Base-by-base conservation (phyloP, 2,329 filamentous ascomycete genomes). In the Cercospora brassicicola region DNA sequence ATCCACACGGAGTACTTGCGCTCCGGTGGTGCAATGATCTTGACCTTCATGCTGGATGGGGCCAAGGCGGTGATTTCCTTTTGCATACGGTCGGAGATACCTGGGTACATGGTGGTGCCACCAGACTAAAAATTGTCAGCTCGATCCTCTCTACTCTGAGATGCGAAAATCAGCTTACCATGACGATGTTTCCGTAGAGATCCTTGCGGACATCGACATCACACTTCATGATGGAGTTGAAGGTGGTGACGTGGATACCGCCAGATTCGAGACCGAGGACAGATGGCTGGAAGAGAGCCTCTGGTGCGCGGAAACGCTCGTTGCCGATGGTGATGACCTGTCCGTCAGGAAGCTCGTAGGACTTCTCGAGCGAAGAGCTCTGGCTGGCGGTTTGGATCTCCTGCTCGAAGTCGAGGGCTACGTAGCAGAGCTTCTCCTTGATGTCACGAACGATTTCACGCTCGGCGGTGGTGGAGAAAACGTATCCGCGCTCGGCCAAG, bases 201-300 rank as follows among this genome's bases (percentile, higher is more conserved):
- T 98, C 95, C 91, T 98, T 98, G 88, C 95, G 92, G 85, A 99
- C 95, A 84, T 99, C 95, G 84, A 99, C 94, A 85, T 99, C 95
- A 85, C 95, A 98, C 92, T 99, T 99, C 93, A 98, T 98, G 91
- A 99, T 97, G 80, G 95, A 98, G 91, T 98, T 98, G 92, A 97
- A 98, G 79, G 95, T 98, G 82, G 94, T 98, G 82, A 97, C 94
- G 87, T 98, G 95, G 86, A 99, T 98, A 86, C 95, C 95, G 81
- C 94, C 94, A 84, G 90, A 93, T 87, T 99, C 95, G 80, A 97
- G 94, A 90, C 95, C 95, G 78, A 99, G 88, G 78, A 98, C 94
- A 76, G 91, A 95, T 81, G 95, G 95, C 89, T 97, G 93, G 94
- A 99, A 99, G 80, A 99, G 92, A 85, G 95, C 94, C 88, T 99